These are phyloP conservation scores for Pseudogymnoascus sp. DNA, from an alignment of 2,329 filamentous ascomycete genomes.

Conservation along the genomic window DNA sequence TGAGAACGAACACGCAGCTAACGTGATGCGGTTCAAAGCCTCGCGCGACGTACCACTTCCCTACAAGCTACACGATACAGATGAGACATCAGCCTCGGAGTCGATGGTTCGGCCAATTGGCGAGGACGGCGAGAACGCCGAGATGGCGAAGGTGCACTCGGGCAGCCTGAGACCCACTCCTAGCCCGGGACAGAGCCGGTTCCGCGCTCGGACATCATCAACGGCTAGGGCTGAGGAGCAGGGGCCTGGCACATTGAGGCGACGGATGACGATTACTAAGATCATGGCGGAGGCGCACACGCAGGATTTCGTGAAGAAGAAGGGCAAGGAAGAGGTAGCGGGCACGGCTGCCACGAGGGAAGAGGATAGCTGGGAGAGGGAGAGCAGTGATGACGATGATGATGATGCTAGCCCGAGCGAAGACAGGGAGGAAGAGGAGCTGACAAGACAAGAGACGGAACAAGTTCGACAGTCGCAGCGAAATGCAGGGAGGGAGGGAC, in stretches of 20 bases:
- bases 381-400: conserved; percentile 7
- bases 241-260: conserved; percentile 11
- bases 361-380: background rate
- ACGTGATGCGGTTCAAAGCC: conserved; percentile 84
- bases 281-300: conserved; percentile 80
- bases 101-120: background rate
- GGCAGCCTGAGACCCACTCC: conserved; percentile 26
- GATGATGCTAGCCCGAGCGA: conserved; percentile 8
- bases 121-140: background rate
- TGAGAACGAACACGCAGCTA: conserved; percentile 94
- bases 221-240: conserved; percentile 3
- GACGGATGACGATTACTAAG: conserved; percentile 44
- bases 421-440: background rate
- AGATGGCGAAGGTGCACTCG: background rate
- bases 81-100: background rate
- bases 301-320: conserved; percentile 84
- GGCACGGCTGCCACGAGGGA: background rate
- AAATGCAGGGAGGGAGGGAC: background rate
- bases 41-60: conserved; percentile 81
- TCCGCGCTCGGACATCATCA: conserved; percentile 22
- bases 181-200: conserved; percentile 34
- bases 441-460: background rate
- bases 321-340: conserved; percentile 30
- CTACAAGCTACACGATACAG: conserved; percentile 52
- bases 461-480: background rate